Evolutionary conservation across 1,284 basidiomycete genomes (phyloP), one percentile per base, ranked within the genome.

Genomic region (Hemileia vastatrix): DNA sequence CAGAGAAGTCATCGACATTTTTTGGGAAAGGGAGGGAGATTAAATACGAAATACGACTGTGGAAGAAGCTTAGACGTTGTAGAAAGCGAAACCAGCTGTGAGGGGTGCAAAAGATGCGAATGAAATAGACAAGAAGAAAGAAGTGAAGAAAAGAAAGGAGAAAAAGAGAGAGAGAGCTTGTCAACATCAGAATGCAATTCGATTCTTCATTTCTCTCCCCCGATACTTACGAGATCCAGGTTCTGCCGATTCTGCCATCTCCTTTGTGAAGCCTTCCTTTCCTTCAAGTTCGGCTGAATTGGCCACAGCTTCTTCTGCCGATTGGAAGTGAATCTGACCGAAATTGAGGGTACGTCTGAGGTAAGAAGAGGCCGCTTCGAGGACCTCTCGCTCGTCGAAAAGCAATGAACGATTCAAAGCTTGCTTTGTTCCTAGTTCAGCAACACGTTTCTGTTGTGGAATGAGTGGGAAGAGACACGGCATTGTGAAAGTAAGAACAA

Each of bases 31-130:
- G n/a, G n/a, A n/a, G n/a, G n/a, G n/a, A n/a, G n/a, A n/a, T n/a
- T n/a, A n/a, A n/a, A n/a, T n/a, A n/a, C n/a, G n/a, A n/a, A n/a
- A n/a, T n/a, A n/a, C n/a, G n/a, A n/a, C n/a, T n/a, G n/a, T n/a
- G n/a, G n/a, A n/a, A n/a, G n/a, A n/a, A n/a, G n/a, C n/a, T n/a
- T 48, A 21, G 36, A 49, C 45, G 55, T 88, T 87, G 67, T 84
- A 84, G 78, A 90, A 93, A 74, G 90, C 86, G 69, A 90, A 86
- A 9, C 84, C 85, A 47, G 91, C 91, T 36, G 79, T 81, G 21
- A 88, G 91, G 18, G 94, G 94, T 78, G 95, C 91, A 23, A 90
- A 86, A 15, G 79, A 79, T 68, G 93, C 91, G 54, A 92, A n/a
- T n/a, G n/a, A n/a, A n/a, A n/a, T n/a, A n/a, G n/a, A n/a, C n/a